Evolutionary conservation across 176 grass and related monocot species (phyloP), one percentile per base, ranked within the genome.

Genomic region (Eleusine coracana): DNA sequence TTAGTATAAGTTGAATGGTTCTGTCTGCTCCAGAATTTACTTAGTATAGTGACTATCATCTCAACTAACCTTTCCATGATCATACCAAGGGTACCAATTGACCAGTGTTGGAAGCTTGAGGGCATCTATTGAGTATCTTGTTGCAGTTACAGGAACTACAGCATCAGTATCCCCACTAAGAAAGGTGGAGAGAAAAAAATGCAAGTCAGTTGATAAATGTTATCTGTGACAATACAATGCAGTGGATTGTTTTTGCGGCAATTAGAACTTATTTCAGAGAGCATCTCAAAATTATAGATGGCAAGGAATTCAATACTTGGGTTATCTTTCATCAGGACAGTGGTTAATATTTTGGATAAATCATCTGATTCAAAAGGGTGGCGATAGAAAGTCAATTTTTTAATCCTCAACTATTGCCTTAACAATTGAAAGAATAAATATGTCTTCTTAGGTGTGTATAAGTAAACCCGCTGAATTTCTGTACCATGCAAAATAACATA

Each of bases 71-170:
- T 91, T 93, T 80, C 91, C 93, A 34, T 93, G 71, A 80, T 95
- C 85, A 44, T 93, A 93, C 96, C 93, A 96, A 63, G 96, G 91
- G 76, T 93, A 88, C 96, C 96, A 93, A 85, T 90, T 89, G 71
- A 85, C 77, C 10, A 95, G 20, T 3, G 93, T 92, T 71, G 87
- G 89, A 54, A 96, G 89, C 77, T 99, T 96, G 52, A 99, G 85
- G 75, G 89, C 91, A 61, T 93, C 88, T 66, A 99, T 90, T 0
- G 96, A 96, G 88, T 99, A 96, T 68, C 96, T 91, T 52, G 91
- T 99, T 79, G 93, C 96, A 23, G 96, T 96, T 72, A 99, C 85
- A 84, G 96, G 96, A 78, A 99, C 96, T n/a, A 99, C 91, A 78
- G 96, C 89, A 87, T 98, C 96, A 74, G 92, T 96, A 77, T 98